A percentile compares a stretch with the other conserved stretches of the same genome.
These are phyloP conservation scores for Pyrenochaeta sp. DNA, from an alignment of 2,329 filamentous ascomycete species.

Conservation along the genomic window DNA sequence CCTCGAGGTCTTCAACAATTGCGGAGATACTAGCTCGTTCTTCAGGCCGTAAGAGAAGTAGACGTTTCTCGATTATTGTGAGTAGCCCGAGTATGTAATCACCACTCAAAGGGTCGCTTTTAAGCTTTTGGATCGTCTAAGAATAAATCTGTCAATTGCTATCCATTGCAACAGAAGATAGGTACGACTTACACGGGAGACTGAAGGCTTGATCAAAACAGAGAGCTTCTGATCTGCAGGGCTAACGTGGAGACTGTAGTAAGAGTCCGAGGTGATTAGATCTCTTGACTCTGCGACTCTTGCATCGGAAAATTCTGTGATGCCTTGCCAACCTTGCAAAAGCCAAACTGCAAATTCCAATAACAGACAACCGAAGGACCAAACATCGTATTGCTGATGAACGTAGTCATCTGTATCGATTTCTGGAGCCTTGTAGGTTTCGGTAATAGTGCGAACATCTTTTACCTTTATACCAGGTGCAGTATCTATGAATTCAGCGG, in stretches of 20 bases:
- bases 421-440: constrained; percentile 53
- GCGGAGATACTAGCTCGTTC: neutral
- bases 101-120: neutral
- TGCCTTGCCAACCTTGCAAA: constrained; percentile 15
- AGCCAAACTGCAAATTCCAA: constrained; percentile 39
- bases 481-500: constrained; percentile 41
- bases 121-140: too few species aligned
- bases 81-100: constrained; percentile 2
- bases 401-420: constrained; percentile 34
- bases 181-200: neutral
- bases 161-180: too few species aligned
- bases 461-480: constrained; percentile 17
- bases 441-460: constrained; percentile 13
- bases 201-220: neutral
- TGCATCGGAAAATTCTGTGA: constrained; percentile 10
- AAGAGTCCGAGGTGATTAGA: neutral
- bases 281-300: constrained; percentile 1
- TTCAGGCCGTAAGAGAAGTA: neutral
- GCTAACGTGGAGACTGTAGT: neutral
- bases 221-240: neutral
- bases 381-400: constrained; percentile 48
- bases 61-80: neutral
- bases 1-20: neutral
- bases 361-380: constrained; percentile 40
- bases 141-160: too few species aligned